Evolutionary conservation across 495 filamentous ascomycete species (phyloP).

Genomic region (Hypoxylon lienhwacheense): DNA sequence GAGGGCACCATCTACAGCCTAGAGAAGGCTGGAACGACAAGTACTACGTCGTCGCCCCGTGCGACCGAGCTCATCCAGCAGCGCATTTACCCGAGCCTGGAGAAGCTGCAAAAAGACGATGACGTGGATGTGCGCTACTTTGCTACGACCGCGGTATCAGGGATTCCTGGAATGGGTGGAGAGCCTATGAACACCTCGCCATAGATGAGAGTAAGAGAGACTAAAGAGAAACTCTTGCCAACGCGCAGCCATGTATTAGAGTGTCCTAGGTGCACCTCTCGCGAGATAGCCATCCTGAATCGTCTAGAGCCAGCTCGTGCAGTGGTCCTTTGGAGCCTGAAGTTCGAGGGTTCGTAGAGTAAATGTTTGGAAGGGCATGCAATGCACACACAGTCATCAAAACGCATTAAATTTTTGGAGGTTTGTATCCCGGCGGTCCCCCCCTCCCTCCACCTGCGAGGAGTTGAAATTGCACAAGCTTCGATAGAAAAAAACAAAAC

Average conservation of each 20-base stretch:
- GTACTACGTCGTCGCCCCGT: slow-evolving; percentile 62
- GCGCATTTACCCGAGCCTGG: slow-evolving; percentile 83
- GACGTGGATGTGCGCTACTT: slow-evolving; percentile 98
- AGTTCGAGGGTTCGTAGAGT: slow-evolving; percentile 21
- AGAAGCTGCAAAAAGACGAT: slow-evolving; percentile 93
- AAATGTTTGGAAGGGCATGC: slow-evolving; percentile 16
- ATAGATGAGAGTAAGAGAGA: slow-evolving; percentile 50
- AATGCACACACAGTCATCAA: slow-evolving; percentile 21
- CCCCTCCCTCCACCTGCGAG: too few species aligned
- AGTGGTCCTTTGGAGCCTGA: slow-evolving; percentile 12
- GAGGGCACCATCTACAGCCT: slow-evolving; percentile 81
- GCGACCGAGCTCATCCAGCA: slow-evolving; percentile 84
- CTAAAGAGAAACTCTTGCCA: slow-evolving; percentile 30
- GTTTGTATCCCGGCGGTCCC: slow-evolving; percentile 25
- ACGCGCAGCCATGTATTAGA: slow-evolving; percentile 32
- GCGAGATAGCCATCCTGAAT: slow-evolving; percentile 23
- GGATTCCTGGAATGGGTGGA: slow-evolving; percentile 46
- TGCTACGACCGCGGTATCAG: slow-evolving; percentile 60
- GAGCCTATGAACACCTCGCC: slow-evolving; percentile 63
- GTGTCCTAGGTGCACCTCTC: slow-evolving; percentile 33
- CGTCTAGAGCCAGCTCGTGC: slow-evolving; percentile 14
- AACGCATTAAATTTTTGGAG: slow-evolving; percentile 31
- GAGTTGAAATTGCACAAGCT: slow-evolving; percentile 18
- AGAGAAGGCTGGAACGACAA: slow-evolving; percentile 71
- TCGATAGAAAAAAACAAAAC: slow-evolving; percentile 13